phyloP scores from a whole-genome alignment of 2,329 filamentous ascomycete species.

The Tolypocladium tropicale region DNA sequence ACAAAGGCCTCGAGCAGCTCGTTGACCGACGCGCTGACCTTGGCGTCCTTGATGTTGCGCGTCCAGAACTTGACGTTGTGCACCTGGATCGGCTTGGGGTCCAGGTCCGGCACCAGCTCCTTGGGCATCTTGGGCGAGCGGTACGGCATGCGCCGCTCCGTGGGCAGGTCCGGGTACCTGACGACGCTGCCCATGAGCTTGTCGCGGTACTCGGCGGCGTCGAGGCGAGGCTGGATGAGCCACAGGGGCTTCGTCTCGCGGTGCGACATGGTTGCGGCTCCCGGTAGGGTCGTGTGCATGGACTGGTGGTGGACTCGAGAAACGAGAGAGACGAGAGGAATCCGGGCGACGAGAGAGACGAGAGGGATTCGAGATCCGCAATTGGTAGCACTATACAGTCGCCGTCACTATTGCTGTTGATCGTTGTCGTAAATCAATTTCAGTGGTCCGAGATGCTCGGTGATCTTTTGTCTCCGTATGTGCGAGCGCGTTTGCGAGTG shows the following conservation, averaged over 20 bases:
- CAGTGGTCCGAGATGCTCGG: too few relatives aligned
- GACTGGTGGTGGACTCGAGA: too few relatives aligned
- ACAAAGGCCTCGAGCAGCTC: slow-evolving; percentile 15
- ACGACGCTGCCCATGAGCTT: slow-evolving; percentile 19
- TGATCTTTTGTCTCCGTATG: too few relatives aligned
- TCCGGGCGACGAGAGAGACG: too few relatives aligned
- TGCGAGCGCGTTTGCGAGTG: too few relatives aligned
- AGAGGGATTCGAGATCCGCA: too few relatives aligned
- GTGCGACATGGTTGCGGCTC: background rate
- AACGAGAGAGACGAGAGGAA: too few relatives aligned
- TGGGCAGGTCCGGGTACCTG: slow-evolving; percentile 15
- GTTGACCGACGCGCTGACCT: slow-evolving; percentile 13
- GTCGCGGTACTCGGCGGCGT: slow-evolving; percentile 16
- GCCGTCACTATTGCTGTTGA: too few relatives aligned
- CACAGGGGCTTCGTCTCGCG: slow-evolving; percentile 15
- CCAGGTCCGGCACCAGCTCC: slow-evolving; percentile 13
- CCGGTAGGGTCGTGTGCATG: too few relatives aligned
- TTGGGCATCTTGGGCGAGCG: slow-evolving; percentile 8
- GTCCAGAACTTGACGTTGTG: slow-evolving; percentile 17
- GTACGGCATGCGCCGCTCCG: slow-evolving; percentile 15
- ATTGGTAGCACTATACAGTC: too few relatives aligned
- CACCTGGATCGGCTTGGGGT: slow-evolving; percentile 16
- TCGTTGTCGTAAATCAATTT: too few relatives aligned
- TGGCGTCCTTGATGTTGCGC: slow-evolving; percentile 13
- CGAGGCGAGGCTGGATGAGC: slow-evolving; percentile 16